A percentile compares a stretch with the other conserved stretches of the same genome.
These are phyloP conservation scores for Chlorella sp. DNA, from an alignment of 139 green algal genomes.

Conservation along the genomic window DNA sequence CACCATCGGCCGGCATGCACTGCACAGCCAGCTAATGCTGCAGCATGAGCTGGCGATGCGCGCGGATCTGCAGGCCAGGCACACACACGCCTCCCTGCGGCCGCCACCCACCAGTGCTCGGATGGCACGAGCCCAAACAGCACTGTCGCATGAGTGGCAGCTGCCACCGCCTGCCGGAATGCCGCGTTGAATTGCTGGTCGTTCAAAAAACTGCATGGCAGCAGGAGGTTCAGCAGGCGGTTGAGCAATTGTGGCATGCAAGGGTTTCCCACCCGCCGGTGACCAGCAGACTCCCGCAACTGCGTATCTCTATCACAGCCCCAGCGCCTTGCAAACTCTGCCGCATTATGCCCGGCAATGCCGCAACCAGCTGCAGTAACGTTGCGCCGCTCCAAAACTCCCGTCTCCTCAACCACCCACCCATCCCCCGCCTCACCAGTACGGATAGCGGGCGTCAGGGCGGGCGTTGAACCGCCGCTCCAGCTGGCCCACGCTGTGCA, in stretches of 20 bases:
- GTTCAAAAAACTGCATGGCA: constrained; percentile 10
- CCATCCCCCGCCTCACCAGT: neutral
- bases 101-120: constrained; percentile 28
- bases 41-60: neutral
- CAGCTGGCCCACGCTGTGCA: constrained; percentile 41
- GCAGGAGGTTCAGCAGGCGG: neutral
- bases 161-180: constrained; percentile 16
- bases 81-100: neutral
- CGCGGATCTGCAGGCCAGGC: neutral
- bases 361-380: neutral
- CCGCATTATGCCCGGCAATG: neutral
- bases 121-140: constrained; percentile 35
- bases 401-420: no score
- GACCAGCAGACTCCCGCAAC: neutral
- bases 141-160: neutral
- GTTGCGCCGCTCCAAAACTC: neutral
- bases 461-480: constrained; percentile 40
- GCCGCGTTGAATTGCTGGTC: constrained; percentile 1
- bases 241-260: neutral
- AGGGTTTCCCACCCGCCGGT: neutral
- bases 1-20: neutral
- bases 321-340: neutral
- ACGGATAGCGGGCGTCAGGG: neutral
- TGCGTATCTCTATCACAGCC: no score
- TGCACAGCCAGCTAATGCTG: no score